Percentiles rank a stretch among this genome's conserved stretches.
These are phyloP conservation scores for Terana coerulea DNA, from an alignment of 768 basidiomycete genomes.

Conservation along the genomic window DNA sequence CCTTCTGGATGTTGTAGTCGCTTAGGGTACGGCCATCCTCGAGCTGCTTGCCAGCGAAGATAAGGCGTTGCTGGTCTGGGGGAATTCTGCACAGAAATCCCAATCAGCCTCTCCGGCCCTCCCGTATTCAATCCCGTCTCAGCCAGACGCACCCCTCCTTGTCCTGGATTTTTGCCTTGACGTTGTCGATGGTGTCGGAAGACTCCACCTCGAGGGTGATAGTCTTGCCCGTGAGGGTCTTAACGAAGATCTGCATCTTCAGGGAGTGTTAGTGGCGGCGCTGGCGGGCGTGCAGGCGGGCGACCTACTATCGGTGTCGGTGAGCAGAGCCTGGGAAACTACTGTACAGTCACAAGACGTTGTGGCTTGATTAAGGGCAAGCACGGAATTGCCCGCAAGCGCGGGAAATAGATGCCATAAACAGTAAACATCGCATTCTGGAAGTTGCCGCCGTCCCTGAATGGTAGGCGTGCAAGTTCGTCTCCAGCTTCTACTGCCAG, in stretches of 20 bases:
- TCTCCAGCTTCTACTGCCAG: no score
- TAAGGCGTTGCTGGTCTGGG: conserved; percentile 92
- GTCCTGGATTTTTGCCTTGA: conserved; percentile 81
- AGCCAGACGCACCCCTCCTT: conserved; percentile 60
- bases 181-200: conserved; percentile 94
- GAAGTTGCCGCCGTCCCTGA: no score
- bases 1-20: conserved; percentile 99
- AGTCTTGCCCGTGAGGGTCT: conserved; percentile 93
- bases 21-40: conserved; percentile 96
- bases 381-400: conserved; percentile 1
- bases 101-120: conserved; percentile 3
- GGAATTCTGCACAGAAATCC: conserved; percentile 56
- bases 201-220: conserved; percentile 99
- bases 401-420: no score
- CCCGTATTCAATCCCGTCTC: not conserved
- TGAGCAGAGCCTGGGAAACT: conserved; percentile 24
- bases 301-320: conserved; percentile 20
- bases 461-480: no score
- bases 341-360: conserved; percentile 25
- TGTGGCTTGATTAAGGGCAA: conserved; percentile 29
- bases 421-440: no score
- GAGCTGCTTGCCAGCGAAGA: conserved; percentile 97
- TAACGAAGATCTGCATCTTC: conserved; percentile 65
- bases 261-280: conserved; percentile 17
- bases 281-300: conserved; percentile 5